These are phyloP conservation scores for Pichia manshurica DNA, from an alignment of 805 yeast genomes.

Conservation along the genomic window DNA sequence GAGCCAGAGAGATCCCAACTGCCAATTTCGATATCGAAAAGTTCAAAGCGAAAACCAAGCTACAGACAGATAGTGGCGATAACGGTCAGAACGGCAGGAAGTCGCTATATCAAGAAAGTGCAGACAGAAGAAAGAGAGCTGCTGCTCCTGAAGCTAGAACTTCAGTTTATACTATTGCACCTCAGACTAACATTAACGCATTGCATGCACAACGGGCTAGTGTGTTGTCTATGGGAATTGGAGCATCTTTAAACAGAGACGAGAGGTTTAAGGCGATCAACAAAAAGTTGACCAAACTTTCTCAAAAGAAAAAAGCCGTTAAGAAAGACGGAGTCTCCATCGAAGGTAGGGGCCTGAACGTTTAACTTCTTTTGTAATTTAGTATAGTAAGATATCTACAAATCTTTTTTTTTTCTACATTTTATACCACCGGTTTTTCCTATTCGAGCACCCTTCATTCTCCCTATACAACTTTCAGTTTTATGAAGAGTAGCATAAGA, in stretches of 20 bases:
- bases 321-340: constrained; percentile 74
- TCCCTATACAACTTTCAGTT: too few relatives aligned
- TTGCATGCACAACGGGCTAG: constrained; percentile 39
- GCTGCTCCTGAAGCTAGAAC: constrained; percentile 92
- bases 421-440: too few relatives aligned
- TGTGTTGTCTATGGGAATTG: constrained; percentile 39
- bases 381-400: neutral
- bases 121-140: constrained; percentile 88
- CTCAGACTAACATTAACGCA: constrained; percentile 56
- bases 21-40: constrained; percentile 61
- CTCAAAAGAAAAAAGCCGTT: constrained; percentile 41
- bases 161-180: constrained; percentile 86
- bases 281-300: constrained; percentile 45
- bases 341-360: constrained; percentile 55
- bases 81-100: constrained; percentile 32
- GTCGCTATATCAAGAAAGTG: constrained; percentile 80
- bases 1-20: constrained; percentile 72
- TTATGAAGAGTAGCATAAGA: too few relatives aligned
- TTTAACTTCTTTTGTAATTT: constrained; percentile 2
- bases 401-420: neutral
- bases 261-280: constrained; percentile 79
- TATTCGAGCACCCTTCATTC: too few relatives aligned
- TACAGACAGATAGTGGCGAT: constrained; percentile 26
- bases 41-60: constrained; percentile 38
- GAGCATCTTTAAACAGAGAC: constrained; percentile 51